Conservation (phyloP, 257 asterid genomes). For the Solanum peruvianum region DNA sequence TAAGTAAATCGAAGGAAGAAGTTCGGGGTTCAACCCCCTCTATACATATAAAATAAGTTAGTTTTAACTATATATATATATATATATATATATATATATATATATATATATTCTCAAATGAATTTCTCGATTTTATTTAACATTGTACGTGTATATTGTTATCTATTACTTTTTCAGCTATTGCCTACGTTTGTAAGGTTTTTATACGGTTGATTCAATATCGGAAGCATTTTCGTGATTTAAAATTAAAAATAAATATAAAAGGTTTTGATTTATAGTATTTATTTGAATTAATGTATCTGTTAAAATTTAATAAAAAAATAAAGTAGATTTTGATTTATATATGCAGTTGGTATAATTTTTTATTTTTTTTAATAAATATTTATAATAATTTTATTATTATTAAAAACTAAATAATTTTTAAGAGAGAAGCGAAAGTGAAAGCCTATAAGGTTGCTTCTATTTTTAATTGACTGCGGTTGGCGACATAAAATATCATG, state of each 20-base stretch:
- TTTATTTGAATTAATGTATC: too few species aligned
- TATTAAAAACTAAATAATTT: not conserved
- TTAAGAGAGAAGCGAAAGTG: not conserved
- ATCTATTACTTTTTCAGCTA: not conserved
- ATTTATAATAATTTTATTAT: too few species aligned
- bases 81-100: too few species aligned
- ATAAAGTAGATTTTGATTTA: too few species aligned
- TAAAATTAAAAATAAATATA: accelerated
- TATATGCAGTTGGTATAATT: not conserved
- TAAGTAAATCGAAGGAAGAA: too few species aligned
- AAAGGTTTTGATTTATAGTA: accelerated
- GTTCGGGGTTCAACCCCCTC: not conserved
- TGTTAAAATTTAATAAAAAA: too few species aligned
- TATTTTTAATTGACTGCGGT: not conserved
- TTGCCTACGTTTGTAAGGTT: not conserved
- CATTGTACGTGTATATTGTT: accelerated
- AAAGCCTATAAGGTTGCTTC: not conserved
- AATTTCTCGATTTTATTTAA: too few species aligned
- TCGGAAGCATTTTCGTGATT: not conserved
- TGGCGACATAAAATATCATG: not conserved
- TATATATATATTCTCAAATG: too few species aligned
- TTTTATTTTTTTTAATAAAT: too few species aligned
- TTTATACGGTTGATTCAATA: not conserved
- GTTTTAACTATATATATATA: not conserved
- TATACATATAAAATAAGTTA: not conserved